Evolutionary conservation across 1,284 basidiomycete genomes (phyloP).

Genomic region (Leccinum subrobustum): DNA sequence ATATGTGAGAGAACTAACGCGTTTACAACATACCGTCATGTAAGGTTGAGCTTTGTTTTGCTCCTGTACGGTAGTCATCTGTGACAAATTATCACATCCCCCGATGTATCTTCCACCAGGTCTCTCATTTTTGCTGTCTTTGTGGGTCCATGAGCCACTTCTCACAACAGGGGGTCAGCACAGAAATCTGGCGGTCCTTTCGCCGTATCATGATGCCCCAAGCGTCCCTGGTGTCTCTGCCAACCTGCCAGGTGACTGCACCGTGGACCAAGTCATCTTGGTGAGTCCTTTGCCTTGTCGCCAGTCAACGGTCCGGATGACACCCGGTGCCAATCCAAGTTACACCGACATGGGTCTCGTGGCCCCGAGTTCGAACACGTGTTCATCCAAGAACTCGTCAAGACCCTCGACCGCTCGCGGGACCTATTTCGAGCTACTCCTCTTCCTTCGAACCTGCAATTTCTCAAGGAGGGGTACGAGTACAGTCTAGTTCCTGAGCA

Average conservation of each 20-base stretch:
- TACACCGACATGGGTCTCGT: conserved; percentile 45
- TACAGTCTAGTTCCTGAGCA: conserved; percentile 40
- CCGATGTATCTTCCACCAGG: conserved; percentile 17
- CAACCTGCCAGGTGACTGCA: conserved; percentile 42
- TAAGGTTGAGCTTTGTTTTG: not conserved
- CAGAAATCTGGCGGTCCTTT: conserved; percentile 34
- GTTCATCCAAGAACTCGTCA: conserved; percentile 37
- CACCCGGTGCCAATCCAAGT: conserved; percentile 16
- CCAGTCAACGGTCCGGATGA: not conserved
- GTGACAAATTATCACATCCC: not conserved
- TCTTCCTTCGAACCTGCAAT: conserved; percentile 37
- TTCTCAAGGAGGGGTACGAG: conserved; percentile 43
- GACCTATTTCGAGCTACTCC: conserved; percentile 30
- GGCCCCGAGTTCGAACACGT: conserved; percentile 35
- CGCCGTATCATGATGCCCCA: conserved; percentile 40
- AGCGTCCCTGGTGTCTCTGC: conserved; percentile 32
- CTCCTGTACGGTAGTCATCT: not conserved
- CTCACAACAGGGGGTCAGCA: not conserved
- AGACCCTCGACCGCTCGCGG: conserved; percentile 34
- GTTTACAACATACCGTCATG: not conserved
- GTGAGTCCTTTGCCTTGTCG: conserved; percentile 22
- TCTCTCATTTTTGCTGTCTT: conserved; percentile 10
- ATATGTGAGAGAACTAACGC: not conserved
- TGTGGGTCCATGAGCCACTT: not conserved
- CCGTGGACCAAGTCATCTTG: conserved; percentile 44